A percentile compares a stretch with the other conserved stretches of the same genome.
These are phyloP conservation scores for Sarocladiaceae sp. DNA, from an alignment of 2,329 filamentous ascomycete genomes.

Conservation along the genomic window DNA sequence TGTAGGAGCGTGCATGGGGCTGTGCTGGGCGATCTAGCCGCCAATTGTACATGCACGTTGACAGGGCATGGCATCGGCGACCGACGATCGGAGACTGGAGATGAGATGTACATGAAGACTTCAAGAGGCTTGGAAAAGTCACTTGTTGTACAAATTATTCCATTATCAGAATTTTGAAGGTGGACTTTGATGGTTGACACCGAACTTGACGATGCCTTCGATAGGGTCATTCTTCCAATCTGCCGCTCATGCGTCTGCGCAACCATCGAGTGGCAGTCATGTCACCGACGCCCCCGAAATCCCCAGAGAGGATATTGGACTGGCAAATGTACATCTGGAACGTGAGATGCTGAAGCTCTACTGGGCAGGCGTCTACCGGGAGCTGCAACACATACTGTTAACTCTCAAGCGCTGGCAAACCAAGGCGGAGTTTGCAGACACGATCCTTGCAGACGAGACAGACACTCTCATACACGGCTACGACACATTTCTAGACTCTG, in stretches of 20 bases:
- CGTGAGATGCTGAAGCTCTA: constrained; percentile 27
- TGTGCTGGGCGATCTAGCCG: background rate
- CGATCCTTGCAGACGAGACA: constrained; percentile 20
- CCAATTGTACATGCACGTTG: background rate
- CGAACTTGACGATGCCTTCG: constrained; percentile 2
- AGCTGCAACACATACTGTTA: constrained; percentile 29
- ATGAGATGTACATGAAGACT: background rate
- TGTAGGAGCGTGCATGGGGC: background rate
- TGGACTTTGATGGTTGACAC: no score
- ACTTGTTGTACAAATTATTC: no score
- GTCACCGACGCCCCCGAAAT: constrained; percentile 10
- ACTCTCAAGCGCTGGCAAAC: constrained; percentile 29
- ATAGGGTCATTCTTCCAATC: constrained; percentile 2
- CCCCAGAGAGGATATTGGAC: constrained; percentile 7
- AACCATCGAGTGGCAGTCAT: constrained; percentile 5
- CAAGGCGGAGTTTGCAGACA: constrained; percentile 13
- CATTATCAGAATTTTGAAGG: no score
- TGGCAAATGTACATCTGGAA: constrained; percentile 14
- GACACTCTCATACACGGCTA: constrained; percentile 29
- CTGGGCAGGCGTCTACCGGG: constrained; percentile 30
- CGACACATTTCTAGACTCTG: constrained; percentile 33
- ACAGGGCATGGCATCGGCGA: background rate
- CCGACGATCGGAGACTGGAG: background rate
- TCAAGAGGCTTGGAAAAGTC: background rate
- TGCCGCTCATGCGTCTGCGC: background rate